A percentile compares a stretch with the other conserved stretches of the same genome.
These are phyloP conservation scores for Cryptococcus maquisensis DNA, from an alignment of 1,284 basidiomycete species.

Conservation along the genomic window DNA sequence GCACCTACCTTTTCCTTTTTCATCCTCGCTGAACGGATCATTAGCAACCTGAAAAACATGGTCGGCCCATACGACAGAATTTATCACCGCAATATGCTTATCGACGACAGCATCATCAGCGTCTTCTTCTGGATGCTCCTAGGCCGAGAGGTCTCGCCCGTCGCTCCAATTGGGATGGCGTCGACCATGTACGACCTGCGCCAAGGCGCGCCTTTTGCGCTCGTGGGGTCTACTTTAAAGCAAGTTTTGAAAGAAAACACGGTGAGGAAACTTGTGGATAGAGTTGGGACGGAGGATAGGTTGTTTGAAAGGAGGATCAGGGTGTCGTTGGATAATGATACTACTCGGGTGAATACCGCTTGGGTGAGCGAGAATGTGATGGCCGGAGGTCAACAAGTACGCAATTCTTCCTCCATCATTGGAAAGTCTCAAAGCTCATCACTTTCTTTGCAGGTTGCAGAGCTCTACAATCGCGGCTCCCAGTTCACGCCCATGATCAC, in stretches of 20 bases:
- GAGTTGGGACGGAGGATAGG: slow-evolving; percentile 2
- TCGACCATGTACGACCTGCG: slow-evolving; percentile 14
- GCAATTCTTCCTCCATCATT: too few species aligned
- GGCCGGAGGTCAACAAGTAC: slow-evolving; percentile 17
- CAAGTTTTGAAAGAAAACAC: slow-evolving; percentile 5
- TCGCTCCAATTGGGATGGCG: slow-evolving; percentile 10
- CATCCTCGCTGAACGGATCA: too few species aligned
- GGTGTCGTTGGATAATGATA: slow-evolving; percentile 16
- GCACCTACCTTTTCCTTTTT: not conserved
- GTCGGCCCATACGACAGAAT: slow-evolving; percentile 18
- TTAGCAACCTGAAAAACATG: slow-evolving; percentile 14
- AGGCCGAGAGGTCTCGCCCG: slow-evolving; percentile 10
- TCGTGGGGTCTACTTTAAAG: slow-evolving; percentile 13
- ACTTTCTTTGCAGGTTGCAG: not conserved
- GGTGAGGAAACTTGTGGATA: slow-evolving; percentile 1
- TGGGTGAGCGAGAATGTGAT: slow-evolving; percentile 17
- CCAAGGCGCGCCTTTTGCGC: slow-evolving; percentile 14
- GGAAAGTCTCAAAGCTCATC: not conserved
- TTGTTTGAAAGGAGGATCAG: slow-evolving; percentile 9
- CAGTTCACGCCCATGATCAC: slow-evolving; percentile 19
- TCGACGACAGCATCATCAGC: slow-evolving; percentile 14
- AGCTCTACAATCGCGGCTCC: slow-evolving; percentile 5
- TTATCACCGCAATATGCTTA: slow-evolving; percentile 17
- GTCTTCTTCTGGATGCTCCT: slow-evolving; percentile 18
- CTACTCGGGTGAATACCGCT: slow-evolving; percentile 12